Evolutionary conservation across 306 rosid species (phyloP).

Genomic region (Casuarina equisetifolia): DNA sequence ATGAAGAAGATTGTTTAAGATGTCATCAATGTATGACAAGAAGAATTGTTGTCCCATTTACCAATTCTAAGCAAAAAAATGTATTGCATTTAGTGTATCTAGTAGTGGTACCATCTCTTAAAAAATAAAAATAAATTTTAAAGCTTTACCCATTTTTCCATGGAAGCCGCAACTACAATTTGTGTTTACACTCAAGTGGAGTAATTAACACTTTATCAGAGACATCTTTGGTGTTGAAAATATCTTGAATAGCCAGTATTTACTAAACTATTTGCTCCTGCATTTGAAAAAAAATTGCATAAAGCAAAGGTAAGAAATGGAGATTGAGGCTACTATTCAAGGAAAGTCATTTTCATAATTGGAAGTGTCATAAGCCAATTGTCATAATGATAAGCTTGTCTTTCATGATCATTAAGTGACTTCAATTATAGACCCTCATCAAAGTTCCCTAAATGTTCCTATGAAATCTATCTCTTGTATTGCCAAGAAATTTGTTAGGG

Average conservation of each 20-base stretch:
- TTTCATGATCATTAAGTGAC: constrained; percentile 85
- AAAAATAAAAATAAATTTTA: constrained; percentile 48
- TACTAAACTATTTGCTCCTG: constrained; percentile 47
- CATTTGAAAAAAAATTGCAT: constrained; percentile 54
- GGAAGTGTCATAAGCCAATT: constrained; percentile 51
- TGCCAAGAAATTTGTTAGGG: constrained; percentile 69
- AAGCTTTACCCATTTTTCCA: constrained; percentile 67
- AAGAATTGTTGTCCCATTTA: constrained; percentile 46
- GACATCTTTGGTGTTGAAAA: constrained; percentile 44
- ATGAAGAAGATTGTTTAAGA: constrained; percentile 25
- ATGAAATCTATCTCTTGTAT: constrained; percentile 70
- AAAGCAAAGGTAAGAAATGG: constrained; percentile 62
- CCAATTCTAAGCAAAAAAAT: constrained; percentile 49
- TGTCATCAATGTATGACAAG: constrained; percentile 78
- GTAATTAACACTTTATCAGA: constrained; percentile 53
- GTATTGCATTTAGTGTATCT: constrained; percentile 63
- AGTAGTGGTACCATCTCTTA: constrained; percentile 68
- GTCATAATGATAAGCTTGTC: constrained; percentile 62
- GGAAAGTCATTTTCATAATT: constrained; percentile 45
- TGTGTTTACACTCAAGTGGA: constrained; percentile 63
- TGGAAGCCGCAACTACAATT: constrained; percentile 73
- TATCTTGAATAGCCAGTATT: constrained; percentile 46
- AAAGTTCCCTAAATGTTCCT: constrained; percentile 67
- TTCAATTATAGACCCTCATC: constrained; percentile 72
- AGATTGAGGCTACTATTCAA: constrained; percentile 62